A percentile compares a stretch with the other conserved stretches of the same genome.
These are phyloP conservation scores for Cyberlindnera lachancei DNA, from an alignment of 805 yeast genomes.

Conservation along the genomic window DNA sequence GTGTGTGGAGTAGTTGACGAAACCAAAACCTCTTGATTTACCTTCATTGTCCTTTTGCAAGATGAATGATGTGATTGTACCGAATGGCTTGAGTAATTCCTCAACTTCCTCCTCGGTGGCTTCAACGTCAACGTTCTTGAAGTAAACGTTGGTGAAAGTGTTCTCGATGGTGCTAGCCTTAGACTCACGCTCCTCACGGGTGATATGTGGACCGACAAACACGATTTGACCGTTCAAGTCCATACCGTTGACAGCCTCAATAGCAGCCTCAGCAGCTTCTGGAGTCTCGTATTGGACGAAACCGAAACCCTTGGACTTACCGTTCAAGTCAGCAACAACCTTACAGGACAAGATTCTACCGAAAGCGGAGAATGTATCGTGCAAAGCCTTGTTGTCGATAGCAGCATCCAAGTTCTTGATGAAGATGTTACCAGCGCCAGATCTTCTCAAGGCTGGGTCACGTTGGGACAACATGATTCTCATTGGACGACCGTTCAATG, in stretches of 20 bases:
- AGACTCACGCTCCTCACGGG: slow-evolving; percentile 90
- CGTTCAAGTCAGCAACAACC: slow-evolving; percentile 91
- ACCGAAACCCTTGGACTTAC: slow-evolving; percentile 92
- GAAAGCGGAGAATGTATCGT: slow-evolving; percentile 95
- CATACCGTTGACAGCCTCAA: slow-evolving; percentile 98
- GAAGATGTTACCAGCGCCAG: slow-evolving; percentile 94
- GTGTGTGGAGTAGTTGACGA: slow-evolving; percentile 85
- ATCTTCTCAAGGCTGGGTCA: slow-evolving; percentile 91
- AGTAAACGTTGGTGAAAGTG: slow-evolving; percentile 92
- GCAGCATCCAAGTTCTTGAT: slow-evolving; percentile 98
- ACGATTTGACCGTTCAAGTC: slow-evolving; percentile 92
- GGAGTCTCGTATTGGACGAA: slow-evolving; percentile 93
- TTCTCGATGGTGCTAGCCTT: slow-evolving; percentile 86
- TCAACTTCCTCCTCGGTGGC: slow-evolving; percentile 64
- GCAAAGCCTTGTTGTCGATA: slow-evolving; percentile 97
- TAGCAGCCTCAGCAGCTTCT: slow-evolving; percentile 90
- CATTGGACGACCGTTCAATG: slow-evolving; percentile 92
- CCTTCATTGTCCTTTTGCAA: slow-evolving; percentile 72
- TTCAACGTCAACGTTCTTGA: slow-evolving; percentile 77
- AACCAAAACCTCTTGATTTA: slow-evolving; percentile 92
- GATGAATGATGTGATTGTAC: slow-evolving; percentile 80
- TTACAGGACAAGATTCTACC: slow-evolving; percentile 95
- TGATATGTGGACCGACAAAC: slow-evolving; percentile 88
- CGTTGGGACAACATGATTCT: slow-evolving; percentile 99
- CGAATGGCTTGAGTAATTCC: slow-evolving; percentile 64